These are phyloP conservation scores for Emydomyces testavorans DNA, from an alignment of 2,329 filamentous ascomycete genomes.

Conservation along the genomic window DNA sequence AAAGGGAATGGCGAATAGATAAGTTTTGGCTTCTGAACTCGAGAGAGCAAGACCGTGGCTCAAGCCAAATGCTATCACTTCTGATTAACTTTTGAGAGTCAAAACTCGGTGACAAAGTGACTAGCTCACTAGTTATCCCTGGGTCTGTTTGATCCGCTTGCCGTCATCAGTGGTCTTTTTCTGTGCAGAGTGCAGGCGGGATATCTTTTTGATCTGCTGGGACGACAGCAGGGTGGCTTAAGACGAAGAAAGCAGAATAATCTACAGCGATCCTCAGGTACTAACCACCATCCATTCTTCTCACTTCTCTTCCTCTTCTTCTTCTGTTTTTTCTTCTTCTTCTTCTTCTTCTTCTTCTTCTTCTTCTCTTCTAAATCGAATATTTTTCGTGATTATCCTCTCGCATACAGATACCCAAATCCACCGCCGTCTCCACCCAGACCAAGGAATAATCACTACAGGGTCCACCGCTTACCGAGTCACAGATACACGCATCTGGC, in stretches of 20 bases:
- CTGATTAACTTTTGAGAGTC: not conserved
- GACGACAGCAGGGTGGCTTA: too few species aligned
- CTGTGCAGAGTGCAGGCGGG: too few species aligned
- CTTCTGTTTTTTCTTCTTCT: not conserved
- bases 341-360: not conserved
- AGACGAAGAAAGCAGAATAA: too few species aligned
- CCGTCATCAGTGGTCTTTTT: constrained; percentile 1
- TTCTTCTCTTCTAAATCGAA: not conserved
- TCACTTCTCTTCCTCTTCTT: not conserved
- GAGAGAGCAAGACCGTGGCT: too few species aligned
- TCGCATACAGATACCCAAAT: not conserved
- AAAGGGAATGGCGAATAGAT: too few species aligned
- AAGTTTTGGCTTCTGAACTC: too few species aligned
- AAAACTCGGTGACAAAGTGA: not conserved
- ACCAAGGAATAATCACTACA: constrained; percentile 7
- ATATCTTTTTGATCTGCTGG: not conserved
- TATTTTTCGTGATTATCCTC: not conserved
- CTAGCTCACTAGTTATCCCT: too few species aligned
- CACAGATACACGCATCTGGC: constrained; percentile 5
- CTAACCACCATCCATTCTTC: not conserved
- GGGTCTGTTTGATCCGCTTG: constrained; percentile 8
- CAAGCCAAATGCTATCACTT: not conserved
- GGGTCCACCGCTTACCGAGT: constrained; percentile 2
- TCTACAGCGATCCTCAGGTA: too few species aligned
- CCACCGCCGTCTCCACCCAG: constrained; percentile 1